Evolutionary conservation across 176 grass and related monocot species (phyloP).

Genomic region (Avena atlantica): DNA sequence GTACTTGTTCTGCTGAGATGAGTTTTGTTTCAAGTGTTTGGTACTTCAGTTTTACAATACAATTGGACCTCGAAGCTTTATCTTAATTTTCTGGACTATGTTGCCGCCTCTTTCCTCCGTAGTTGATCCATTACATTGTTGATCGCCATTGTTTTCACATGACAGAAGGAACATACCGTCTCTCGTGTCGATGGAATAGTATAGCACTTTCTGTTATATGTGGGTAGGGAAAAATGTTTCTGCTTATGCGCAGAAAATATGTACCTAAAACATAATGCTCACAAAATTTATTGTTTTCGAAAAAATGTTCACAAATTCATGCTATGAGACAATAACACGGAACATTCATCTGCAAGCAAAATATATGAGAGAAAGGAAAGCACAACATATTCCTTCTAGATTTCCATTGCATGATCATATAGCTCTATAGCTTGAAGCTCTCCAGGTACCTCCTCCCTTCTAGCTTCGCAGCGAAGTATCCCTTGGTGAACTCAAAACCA

Average conservation of each 20-base stretch:
- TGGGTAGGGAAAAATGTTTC: no score
- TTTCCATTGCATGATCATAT: constrained; percentile 1
- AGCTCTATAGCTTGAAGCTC: constrained; percentile 48
- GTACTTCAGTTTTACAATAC: neutral
- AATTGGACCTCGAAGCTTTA: neutral
- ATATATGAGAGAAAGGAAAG: neutral
- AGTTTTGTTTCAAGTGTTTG: neutral
- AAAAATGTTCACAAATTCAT: neutral
- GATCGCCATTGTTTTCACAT: neutral
- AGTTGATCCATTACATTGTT: neutral
- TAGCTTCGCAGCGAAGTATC: constrained; percentile 51
- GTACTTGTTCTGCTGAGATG: neutral
- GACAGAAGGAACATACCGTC: neutral
- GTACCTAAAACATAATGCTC: neutral
- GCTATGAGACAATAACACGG: neutral
- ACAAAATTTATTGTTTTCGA: neutral
- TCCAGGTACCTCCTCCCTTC: constrained; percentile 62
- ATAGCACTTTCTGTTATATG: no score
- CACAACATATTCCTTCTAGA: no score
- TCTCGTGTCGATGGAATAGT: neutral
- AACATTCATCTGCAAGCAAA: neutral
- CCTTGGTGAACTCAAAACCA: constrained; percentile 51
- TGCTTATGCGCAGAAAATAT: neutral
- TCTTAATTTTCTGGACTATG: neutral
- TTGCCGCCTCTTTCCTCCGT: neutral